These are phyloP conservation scores for Ceratobasidium papillatum DNA, from an alignment of 1,284 basidiomycete genomes.

Conservation along the genomic window DNA sequence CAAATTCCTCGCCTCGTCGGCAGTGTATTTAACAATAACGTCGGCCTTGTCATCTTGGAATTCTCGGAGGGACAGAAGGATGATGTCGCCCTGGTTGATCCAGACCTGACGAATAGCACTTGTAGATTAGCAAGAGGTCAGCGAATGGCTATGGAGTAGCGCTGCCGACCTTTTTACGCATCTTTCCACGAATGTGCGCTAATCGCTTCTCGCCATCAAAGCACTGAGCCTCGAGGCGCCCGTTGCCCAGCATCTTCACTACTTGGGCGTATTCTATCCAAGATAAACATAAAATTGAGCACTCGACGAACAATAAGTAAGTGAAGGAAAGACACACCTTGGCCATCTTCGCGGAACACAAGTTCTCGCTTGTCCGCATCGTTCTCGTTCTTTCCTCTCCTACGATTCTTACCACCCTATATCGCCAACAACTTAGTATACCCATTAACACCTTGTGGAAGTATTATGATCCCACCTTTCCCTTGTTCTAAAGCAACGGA, in stretches of 20 bases:
- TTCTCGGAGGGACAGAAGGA: constrained; percentile 94
- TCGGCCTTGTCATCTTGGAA: constrained; percentile 99
- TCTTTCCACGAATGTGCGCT: constrained; percentile 98
- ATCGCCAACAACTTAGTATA: constrained; percentile 3
- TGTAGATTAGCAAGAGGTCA: neutral
- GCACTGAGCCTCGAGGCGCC: constrained; percentile 94
- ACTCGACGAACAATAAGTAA: neutral
- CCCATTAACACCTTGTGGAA: neutral
- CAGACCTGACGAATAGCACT: constrained; percentile 76
- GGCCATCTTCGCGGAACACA: constrained; percentile 98
- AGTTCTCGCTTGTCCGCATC: constrained; percentile 98
- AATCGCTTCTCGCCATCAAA: constrained; percentile 99
- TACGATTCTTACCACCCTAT: constrained; percentile 98
- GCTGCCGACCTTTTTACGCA: constrained; percentile 95
- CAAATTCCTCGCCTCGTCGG: constrained; percentile 90
- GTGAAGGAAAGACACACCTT: constrained; percentile 59
- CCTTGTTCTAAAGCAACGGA: constrained; percentile 70
- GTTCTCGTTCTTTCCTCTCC: constrained; percentile 99
- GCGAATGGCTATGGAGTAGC: neutral
- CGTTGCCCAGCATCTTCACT: constrained; percentile 98
- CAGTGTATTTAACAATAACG: constrained; percentile 98
- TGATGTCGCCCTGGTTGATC: constrained; percentile 99
- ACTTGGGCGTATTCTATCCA: constrained; percentile 93
- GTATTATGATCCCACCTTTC: constrained; percentile 64
- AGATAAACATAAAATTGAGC: neutral